A percentile compares a stretch with the other conserved stretches of the same genome.
These are phyloP conservation scores for Magnusiomyces tetraspermus DNA, from an alignment of 1,139 yeast genomes.

Conservation along the genomic window DNA sequence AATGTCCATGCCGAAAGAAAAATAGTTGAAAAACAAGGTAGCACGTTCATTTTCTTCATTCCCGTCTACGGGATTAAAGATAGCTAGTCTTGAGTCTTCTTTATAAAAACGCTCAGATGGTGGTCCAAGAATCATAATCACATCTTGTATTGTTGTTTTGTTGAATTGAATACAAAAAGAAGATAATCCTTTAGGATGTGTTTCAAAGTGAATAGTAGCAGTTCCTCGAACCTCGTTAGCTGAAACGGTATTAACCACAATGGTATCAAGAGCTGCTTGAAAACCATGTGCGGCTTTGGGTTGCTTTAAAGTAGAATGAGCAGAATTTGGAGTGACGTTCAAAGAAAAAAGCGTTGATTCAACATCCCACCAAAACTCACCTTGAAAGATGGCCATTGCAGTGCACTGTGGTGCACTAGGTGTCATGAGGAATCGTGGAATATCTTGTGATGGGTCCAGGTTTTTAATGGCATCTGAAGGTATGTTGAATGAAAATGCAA, in stretches of 20 bases:
- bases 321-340: not conserved
- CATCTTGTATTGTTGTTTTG: constrained; percentile 25
- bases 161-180: constrained; percentile 15
- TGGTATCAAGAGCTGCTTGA: not conserved
- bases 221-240: constrained; percentile 12
- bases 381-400: constrained; percentile 25
- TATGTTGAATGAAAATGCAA: constrained; percentile 25
- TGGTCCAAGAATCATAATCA: constrained; percentile 28
- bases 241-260: constrained; percentile 10
- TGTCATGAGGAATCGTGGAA: constrained; percentile 17
- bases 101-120: constrained; percentile 29
- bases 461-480: constrained; percentile 10
- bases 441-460: constrained; percentile 9
- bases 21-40: constrained; percentile 28
- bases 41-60: constrained; percentile 14
- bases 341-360: constrained; percentile 9
- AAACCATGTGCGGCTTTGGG: not conserved
- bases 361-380: constrained; percentile 27
- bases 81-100: constrained; percentile 25
- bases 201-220: constrained; percentile 15
- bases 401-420: constrained; percentile 21
- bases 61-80: constrained; percentile 22
- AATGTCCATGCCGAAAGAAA: constrained; percentile 26
- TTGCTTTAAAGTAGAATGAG: not conserved
- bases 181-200: constrained; percentile 17